These are phyloP conservation scores for Salix caprea DNA, from an alignment of 345 rosid species.

Conservation along the genomic window DNA sequence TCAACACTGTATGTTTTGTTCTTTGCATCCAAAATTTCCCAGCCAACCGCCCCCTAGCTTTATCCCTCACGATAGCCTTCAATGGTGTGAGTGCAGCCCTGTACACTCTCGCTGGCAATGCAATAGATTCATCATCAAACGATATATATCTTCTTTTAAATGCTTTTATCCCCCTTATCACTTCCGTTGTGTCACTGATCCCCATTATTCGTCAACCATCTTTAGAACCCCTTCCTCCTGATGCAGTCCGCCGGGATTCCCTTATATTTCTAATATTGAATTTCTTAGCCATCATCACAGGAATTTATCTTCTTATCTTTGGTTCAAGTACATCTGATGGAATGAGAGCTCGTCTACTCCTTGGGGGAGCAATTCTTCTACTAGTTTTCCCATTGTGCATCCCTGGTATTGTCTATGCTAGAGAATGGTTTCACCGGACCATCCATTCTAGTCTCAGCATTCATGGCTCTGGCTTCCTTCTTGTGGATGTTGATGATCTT, in stretches of 20 bases:
- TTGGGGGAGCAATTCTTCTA: slow-evolving; percentile 68
- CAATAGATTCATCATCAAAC: slow-evolving; percentile 51
- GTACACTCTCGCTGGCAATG: slow-evolving; percentile 69
- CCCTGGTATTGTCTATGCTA: slow-evolving; percentile 74
- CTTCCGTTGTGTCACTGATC: slow-evolving; percentile 51
- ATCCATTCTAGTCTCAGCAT: slow-evolving; percentile 61
- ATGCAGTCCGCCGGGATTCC: slow-evolving; percentile 66
- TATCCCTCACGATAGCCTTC: slow-evolving; percentile 88
- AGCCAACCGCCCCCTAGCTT: slow-evolving; percentile 64
- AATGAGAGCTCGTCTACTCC: slow-evolving; percentile 44
- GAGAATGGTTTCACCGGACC: slow-evolving; percentile 59
- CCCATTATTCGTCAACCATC: slow-evolving; percentile 88
- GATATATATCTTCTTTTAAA: slow-evolving; percentile 71
- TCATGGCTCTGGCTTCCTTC: slow-evolving; percentile 59
- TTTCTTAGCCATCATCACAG: slow-evolving; percentile 62
- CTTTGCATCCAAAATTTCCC: slow-evolving; percentile 88
- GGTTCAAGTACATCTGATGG: slow-evolving; percentile 36
- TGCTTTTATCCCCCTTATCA: slow-evolving; percentile 62
- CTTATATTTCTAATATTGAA: slow-evolving; percentile 67
- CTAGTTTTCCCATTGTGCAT: slow-evolving; percentile 68
- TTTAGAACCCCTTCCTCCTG: slow-evolving; percentile 65
- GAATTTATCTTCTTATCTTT: slow-evolving; percentile 72
- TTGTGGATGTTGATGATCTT: slow-evolving; percentile 79
- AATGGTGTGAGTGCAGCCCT: slow-evolving; percentile 93
- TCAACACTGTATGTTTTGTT: slow-evolving; percentile 93